phyloP scores from a whole-genome alignment of 345 rosid genomes.

The Eucalyptus sp. region DNA sequence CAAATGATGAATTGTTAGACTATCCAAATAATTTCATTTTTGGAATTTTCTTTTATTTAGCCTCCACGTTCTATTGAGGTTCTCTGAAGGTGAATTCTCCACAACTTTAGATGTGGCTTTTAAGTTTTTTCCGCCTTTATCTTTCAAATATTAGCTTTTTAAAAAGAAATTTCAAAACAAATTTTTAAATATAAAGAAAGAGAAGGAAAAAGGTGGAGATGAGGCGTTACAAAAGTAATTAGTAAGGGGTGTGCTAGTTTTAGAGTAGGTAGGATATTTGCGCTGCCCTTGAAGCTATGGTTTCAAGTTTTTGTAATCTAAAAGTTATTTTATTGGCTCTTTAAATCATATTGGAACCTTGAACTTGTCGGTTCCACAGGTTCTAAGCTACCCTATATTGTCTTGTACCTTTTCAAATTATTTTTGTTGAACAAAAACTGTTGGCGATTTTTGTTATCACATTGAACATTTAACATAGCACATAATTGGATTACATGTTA shows the following conservation, averaged over 20 bases:
- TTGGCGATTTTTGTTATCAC: not conserved
- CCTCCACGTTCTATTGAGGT: not conserved
- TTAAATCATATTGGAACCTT: not conserved
- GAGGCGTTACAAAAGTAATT: not conserved
- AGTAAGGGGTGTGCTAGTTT: not conserved
- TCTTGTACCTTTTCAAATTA: not conserved
- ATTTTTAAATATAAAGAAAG: not conserved
- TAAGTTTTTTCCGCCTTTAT: not conserved
- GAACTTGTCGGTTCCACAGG: not conserved
- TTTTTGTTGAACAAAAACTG: not conserved
- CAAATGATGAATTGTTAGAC: not conserved
- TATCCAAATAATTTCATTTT: too few species aligned
- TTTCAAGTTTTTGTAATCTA: too few species aligned
- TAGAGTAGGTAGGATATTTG: not conserved
- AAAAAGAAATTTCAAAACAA: not conserved
- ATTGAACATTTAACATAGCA: not conserved
- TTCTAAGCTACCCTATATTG: not conserved
- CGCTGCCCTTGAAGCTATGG: not conserved
- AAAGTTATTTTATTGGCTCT: not conserved
- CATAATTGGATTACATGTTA: not conserved
- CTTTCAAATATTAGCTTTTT: not conserved
- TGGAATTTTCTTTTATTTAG: not conserved
- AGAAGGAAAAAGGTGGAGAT: not conserved
- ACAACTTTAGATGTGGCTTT: not conserved
- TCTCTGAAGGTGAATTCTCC: not conserved